Base-by-base conservation (phyloP, 768 basidiomycete genomes). In the Cystoderma amianthinum region DNA sequence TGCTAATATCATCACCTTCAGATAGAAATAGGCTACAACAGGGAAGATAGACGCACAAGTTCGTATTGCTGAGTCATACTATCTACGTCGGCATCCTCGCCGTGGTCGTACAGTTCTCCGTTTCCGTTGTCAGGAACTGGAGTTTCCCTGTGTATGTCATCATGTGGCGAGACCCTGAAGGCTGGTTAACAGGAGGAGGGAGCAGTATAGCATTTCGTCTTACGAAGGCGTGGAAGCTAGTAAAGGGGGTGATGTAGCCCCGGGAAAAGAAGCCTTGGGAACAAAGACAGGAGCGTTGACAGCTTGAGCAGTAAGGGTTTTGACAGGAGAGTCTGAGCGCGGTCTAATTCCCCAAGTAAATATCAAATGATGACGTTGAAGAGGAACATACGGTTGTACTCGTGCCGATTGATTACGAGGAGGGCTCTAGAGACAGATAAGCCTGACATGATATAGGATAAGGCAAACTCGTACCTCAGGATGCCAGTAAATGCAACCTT, bases 231-330 rank as follows among this genome's bases (percentile, higher is more conserved):
- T n/a, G 25, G n/a, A n/a, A n/a, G n/a, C 25, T 7, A 28, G 25
- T 19, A 20, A 19, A 38, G 60, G 56, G 7, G 59, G 54, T 17
- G 61, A 50, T 1, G 59, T 47, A 28, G 24, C n/a, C 13, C 16
- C 21, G 11, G 37, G 37, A n/a, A 40, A 13, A 22, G 62, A 48
- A 19, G 64, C 64, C 57, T 85, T 89, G 15, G 89, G 88, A 16
- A 92, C 78, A 46, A 92, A 92, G 32, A 91, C 78, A 24, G 89
- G 86, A 1, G 88, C 88, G 56, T 90, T 85, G 41, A 88, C 74
- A 2, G 85, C 84, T 47, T 84, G 76, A 33, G 82, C 71, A 2
- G 77, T 71, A 10, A 71, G 61, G 3, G 60, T 47, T 7, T 53
- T 52, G 23, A 64, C 57, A 21, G 76, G 72, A 15, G 74, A 71